Evolutionary conservation across 2,329 filamentous ascomycete genomes (phyloP).

Genomic region (Trichoderma sp.): DNA sequence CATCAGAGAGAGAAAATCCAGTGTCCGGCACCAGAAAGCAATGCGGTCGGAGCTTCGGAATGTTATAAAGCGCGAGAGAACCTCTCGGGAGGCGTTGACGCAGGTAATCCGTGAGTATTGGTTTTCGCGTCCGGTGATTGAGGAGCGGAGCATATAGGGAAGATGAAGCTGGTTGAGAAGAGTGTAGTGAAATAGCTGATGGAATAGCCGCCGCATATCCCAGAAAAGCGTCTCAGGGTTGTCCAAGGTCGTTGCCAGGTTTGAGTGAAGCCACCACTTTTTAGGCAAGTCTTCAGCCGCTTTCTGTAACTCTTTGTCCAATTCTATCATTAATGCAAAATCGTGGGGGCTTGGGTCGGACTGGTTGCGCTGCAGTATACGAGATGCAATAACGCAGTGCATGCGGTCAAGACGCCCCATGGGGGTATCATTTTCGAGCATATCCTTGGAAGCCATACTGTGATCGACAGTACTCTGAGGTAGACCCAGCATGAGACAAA

Average conservation of each 20-base stretch:
- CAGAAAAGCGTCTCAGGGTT: slow-evolving; percentile 26
- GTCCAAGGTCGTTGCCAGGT: slow-evolving; percentile 26
- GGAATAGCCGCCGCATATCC: slow-evolving; percentile 32
- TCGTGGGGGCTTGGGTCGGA: slow-evolving; percentile 23
- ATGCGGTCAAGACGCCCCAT: not conserved
- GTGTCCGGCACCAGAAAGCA: slow-evolving; percentile 32
- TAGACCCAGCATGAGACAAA: slow-evolving; percentile 41
- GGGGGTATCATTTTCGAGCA: not conserved
- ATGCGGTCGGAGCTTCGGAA: slow-evolving; percentile 33
- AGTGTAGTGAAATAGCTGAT: slow-evolving; percentile 39
- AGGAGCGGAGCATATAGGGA: slow-evolving; percentile 36
- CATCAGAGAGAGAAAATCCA: slow-evolving; percentile 33
- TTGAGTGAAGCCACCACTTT: slow-evolving; percentile 22
- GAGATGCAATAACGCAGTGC: slow-evolving; percentile 28
- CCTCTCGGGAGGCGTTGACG: slow-evolving; percentile 38
- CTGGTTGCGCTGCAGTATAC: slow-evolving; percentile 40
- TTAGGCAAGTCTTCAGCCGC: not conserved
- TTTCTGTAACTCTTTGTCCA: slow-evolving; percentile 28
- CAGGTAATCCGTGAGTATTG: slow-evolving; percentile 25
- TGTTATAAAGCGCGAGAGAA: slow-evolving; percentile 36
- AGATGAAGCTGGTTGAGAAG: slow-evolving; percentile 41
- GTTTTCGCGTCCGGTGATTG: not conserved
- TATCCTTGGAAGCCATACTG: not conserved
- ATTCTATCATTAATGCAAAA: slow-evolving; percentile 28
- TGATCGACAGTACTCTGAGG: slow-evolving; percentile 31